Conservation (phyloP, 2,329 filamentous ascomycete genomes). For the Aspergillus sp. region DNA sequence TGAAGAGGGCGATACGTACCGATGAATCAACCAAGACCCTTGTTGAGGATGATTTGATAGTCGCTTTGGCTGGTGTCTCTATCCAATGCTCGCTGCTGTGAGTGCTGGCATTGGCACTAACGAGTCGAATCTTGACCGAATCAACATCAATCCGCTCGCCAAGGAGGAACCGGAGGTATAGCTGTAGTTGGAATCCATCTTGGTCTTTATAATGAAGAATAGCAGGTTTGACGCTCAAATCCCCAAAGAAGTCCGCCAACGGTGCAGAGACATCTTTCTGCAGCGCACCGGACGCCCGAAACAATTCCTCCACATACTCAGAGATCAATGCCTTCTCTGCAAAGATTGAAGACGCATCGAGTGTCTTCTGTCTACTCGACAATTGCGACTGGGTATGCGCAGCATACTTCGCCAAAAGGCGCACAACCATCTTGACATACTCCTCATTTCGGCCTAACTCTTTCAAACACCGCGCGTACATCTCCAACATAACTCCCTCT, state of each 20-base stretch:
- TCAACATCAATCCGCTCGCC: conserved; percentile 69
- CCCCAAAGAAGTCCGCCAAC: conserved; percentile 71
- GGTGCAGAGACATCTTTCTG: conserved; percentile 66
- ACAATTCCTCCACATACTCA: conserved; percentile 42
- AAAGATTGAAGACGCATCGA: conserved; percentile 32
- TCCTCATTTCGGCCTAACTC: conserved; percentile 74
- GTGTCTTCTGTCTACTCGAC: conserved; percentile 29
- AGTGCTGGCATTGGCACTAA: conserved; percentile 42
- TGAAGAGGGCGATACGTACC: conserved; percentile 35
- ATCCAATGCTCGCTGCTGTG: conserved; percentile 68
- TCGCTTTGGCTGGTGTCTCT: conserved; percentile 47
- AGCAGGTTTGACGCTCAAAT: conserved; percentile 65
- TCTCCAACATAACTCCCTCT: conserved; percentile 78
- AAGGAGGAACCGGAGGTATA: conserved; percentile 71
- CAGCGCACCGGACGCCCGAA: conserved; percentile 50
- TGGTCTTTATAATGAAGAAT: conserved; percentile 68
- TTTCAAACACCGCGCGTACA: conserved; percentile 81
- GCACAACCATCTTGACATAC: conserved; percentile 73
- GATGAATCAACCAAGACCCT: conserved; percentile 51
- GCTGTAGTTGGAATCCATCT: conserved; percentile 71
- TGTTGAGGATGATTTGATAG: conserved; percentile 57
- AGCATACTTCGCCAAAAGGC: conserved; percentile 53
- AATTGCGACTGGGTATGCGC: conserved; percentile 32
- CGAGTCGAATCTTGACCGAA: conserved; percentile 63
- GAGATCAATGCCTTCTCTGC: conserved; percentile 32